Evolutionary conservation across 176 grass and related monocot genomes (phyloP), one percentile per base, ranked within the genome.

Genomic region (Triticum timopheevii): DNA sequence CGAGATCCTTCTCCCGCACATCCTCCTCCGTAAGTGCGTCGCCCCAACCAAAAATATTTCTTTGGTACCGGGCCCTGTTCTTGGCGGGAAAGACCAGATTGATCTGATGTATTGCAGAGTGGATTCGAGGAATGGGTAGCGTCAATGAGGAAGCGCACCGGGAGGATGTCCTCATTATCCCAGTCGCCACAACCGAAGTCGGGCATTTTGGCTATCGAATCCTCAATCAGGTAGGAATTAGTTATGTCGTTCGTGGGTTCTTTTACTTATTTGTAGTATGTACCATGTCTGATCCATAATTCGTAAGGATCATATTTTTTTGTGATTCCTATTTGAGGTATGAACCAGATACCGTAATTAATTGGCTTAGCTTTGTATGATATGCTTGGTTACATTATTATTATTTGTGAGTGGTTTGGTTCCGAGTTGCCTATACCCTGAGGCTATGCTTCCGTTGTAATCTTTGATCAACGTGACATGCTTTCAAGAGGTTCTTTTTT

Each of bases 41-140:
- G 0, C 27, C 45, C 70, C 6, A 59, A 61, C 28, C 34, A n/a
- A 2, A 45, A 47, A 25, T 3, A 5, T 78, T 65, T 31, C 16
- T 65, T 78, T 72, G 52, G 36, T 77, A 61, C 45, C 22, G 7
- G n/a, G 20, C 12, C 2, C 4, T 71, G 1, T 73, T 79, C 54
- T 86, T 33, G 54, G 54, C 17, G 19, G 10, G 6, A 65, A 54
- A 13, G 8, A 49, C 10, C 10, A 59, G 68, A 28, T 82, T 71
- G 80, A 79, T 66, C 65, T 35, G 54, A 38, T 58, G 79, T 83
- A 22, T 65, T 67, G 20, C 74, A 91, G 87, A 69, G 7, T 42
- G 89, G 86, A 16, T 92, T 92, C 64, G 93, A 89, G 78, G 93
- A 98, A 83, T 93, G 96, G 93, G 24, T 79, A 76, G 81, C 89